phyloP scores from a whole-genome alignment of 75 land plant genomes.

The Cupressus sempervirens region DNA sequence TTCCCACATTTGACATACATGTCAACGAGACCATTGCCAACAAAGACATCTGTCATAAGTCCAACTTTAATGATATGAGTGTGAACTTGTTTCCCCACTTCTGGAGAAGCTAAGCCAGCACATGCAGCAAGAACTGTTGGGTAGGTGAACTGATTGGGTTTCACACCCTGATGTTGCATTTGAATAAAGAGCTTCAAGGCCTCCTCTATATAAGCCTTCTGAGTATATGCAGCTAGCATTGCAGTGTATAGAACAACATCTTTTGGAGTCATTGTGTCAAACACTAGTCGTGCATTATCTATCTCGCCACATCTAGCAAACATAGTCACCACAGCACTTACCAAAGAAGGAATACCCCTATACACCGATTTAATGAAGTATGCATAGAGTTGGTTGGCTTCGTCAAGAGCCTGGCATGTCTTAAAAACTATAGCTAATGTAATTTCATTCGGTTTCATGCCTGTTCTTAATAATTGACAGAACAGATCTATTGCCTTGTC shows the following conservation, averaged over 20 bases:
- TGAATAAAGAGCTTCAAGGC: neutral
- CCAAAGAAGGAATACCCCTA: neutral
- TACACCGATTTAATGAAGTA: neutral
- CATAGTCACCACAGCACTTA: neutral
- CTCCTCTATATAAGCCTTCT: neutral
- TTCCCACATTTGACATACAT: neutral
- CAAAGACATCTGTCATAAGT: neutral
- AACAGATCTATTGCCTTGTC: slow-evolving; percentile 24
- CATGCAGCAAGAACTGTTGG: neutral
- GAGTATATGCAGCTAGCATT: neutral
- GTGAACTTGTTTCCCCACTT: neutral
- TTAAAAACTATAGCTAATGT: neutral
- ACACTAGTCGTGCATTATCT: neutral
- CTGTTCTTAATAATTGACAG: neutral
- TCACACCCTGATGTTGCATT: neutral
- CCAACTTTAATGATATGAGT: neutral
- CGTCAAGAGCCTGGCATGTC: neutral
- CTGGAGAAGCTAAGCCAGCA: neutral
- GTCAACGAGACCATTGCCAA: neutral
- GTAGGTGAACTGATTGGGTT: slow-evolving; percentile 1
- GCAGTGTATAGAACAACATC: neutral
- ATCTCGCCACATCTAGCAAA: slow-evolving; percentile 1
- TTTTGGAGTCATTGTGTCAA: neutral
- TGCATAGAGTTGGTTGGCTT: neutral
- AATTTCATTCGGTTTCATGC: slow-evolving; percentile 10